These are phyloP conservation scores for Zelonia costaricensis DNA, from an alignment of 208 protist genomes.

Conservation along the genomic window DNA sequence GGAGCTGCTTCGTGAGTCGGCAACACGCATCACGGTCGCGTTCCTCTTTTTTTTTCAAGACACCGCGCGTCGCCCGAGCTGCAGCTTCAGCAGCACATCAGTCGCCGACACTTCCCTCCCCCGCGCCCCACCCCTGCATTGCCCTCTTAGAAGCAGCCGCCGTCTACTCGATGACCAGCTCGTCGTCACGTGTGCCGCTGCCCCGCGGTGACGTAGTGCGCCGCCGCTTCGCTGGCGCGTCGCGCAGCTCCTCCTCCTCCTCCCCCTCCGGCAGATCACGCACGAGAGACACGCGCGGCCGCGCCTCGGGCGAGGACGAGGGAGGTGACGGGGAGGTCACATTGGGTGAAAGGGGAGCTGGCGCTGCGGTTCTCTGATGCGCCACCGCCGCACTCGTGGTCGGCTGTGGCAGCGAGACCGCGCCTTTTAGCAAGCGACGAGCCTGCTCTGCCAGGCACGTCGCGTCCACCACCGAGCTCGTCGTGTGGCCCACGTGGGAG, in stretches of 20 bases:
- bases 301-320: no score
- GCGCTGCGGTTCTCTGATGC: background rate
- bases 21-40: no score
- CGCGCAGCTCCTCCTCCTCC: background rate
- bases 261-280: no score
- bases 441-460: slow-evolving; percentile 58
- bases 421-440: slow-evolving; percentile 12
- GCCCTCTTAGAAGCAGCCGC: background rate
- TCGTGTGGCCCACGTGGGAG: slow-evolving; percentile 63
- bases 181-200: slow-evolving; percentile 5
- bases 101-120: slow-evolving; percentile 1
- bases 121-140: no score
- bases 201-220: slow-evolving; percentile 8
- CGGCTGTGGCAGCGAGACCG: background rate
- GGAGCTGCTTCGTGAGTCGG: no score
- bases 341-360: background rate
- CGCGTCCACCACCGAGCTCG: slow-evolving; percentile 78
- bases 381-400: background rate
- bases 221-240: slow-evolving; percentile 14
- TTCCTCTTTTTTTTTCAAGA: no score
- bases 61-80: no score
- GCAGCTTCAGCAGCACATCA: no score
- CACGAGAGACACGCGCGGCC: no score
- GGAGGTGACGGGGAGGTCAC: no score
- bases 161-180: slow-evolving; percentile 22